These are phyloP conservation scores for Saturnispora besseyi DNA, from an alignment of 805 yeast species.

Conservation along the genomic window DNA sequence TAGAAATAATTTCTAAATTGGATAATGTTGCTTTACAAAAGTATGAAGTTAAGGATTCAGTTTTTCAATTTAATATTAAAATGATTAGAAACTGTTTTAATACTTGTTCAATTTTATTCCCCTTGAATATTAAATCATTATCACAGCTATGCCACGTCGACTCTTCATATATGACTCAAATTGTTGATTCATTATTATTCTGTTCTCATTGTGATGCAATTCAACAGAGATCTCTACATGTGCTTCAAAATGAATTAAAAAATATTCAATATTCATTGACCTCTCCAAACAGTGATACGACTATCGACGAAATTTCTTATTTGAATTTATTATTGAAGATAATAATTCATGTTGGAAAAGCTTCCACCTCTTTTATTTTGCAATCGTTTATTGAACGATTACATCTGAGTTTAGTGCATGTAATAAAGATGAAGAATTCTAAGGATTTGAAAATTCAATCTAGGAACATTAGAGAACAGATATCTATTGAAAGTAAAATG, in stretches of 20 bases:
- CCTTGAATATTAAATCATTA: constrained; percentile 28
- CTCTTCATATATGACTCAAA: constrained; percentile 3
- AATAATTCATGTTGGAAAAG: constrained; percentile 6
- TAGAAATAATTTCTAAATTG: constrained; percentile 28
- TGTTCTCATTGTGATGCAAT: constrained; percentile 12
- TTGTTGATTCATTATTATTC: constrained; percentile 14
- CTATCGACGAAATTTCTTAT: constrained; percentile 7
- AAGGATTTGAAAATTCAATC: constrained; percentile 5
- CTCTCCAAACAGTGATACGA: constrained; percentile 24
- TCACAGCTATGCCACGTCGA: constrained; percentile 17
- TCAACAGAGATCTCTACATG: neutral
- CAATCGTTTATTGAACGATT: constrained; percentile 6
- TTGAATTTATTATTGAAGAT: constrained; percentile 11
- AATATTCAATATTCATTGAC: constrained; percentile 14
- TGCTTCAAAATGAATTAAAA: constrained; percentile 14
- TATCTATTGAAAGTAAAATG: constrained; percentile 18
- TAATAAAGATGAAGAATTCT: constrained; percentile 10
- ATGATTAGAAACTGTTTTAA: constrained; percentile 28
- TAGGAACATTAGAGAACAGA: neutral
- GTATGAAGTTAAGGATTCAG: constrained; percentile 26
- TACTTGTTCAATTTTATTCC: constrained; percentile 30
- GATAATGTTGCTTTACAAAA: constrained; percentile 16
- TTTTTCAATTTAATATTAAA: constrained; percentile 25
- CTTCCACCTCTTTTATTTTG: neutral
- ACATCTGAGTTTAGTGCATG: constrained; percentile 10